Conservation (phyloP, 495 filamentous ascomycete genomes). For the Xylona heveae region DNA sequence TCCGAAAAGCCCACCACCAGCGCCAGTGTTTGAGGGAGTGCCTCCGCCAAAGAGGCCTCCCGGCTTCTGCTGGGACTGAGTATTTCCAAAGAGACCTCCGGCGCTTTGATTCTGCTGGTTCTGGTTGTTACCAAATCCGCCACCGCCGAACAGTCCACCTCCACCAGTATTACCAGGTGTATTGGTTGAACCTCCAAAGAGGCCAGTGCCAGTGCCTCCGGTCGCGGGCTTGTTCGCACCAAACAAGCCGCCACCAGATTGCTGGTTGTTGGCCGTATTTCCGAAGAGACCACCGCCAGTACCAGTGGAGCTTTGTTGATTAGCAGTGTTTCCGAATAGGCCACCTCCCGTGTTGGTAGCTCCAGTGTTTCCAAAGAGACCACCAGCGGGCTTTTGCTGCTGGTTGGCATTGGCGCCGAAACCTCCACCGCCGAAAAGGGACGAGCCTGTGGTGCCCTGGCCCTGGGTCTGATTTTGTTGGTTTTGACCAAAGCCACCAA, state of each 20-base stretch:
- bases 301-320: slow-evolving; percentile 16
- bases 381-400: slow-evolving; percentile 1
- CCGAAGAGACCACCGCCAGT: slow-evolving; percentile 28
- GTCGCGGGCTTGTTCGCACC: slow-evolving; percentile 18
- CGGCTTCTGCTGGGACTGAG: slow-evolving; percentile 20
- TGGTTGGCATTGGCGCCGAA: slow-evolving; percentile 1
- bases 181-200: slow-evolving; percentile 23
- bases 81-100: slow-evolving; percentile 8
- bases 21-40: slow-evolving; percentile 17
- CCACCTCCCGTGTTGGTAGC: slow-evolving; percentile 15
- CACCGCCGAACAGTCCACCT: slow-evolving; percentile 29
- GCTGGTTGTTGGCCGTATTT: slow-evolving; percentile 9
- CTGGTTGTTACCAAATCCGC: slow-evolving; percentile 24
- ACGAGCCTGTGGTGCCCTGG: slow-evolving; percentile 6
- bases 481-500: slow-evolving; percentile 8
- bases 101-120: slow-evolving; percentile 29
- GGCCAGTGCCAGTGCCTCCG: slow-evolving; percentile 16
- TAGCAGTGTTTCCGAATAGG: slow-evolving; percentile 23
- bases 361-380: slow-evolving; percentile 6
- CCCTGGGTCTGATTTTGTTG: slow-evolving; percentile 15
- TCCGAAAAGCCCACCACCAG: slow-evolving; percentile 12
- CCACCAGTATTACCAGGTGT: slow-evolving; percentile 16
- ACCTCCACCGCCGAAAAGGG: slow-evolving; percentile 2
- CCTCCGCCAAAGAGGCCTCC: slow-evolving; percentile 21
- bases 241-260: slow-evolving; percentile 23